Conservation (phyloP, 192 early-diverging fungal species). For the Backusella circina region DNA sequence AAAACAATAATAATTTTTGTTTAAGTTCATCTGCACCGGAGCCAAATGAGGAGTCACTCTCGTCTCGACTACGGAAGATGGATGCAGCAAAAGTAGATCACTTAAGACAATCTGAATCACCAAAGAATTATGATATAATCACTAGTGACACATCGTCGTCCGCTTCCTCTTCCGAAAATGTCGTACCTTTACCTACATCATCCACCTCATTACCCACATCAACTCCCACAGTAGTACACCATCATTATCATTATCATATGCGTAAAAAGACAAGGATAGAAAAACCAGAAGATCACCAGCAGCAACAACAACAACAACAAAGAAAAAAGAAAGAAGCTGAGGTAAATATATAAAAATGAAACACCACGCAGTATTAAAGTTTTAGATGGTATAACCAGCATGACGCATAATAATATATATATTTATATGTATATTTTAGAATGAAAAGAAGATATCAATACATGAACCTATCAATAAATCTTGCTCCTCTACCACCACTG, state of each 20-base stretch:
- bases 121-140: not conserved
- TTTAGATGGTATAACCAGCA: not conserved
- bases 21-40: not conserved
- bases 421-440: not conserved
- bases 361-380: not conserved
- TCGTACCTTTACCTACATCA: not conserved
- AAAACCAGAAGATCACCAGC: not conserved
- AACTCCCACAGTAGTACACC: slow-evolving; percentile 21
- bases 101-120: not conserved
- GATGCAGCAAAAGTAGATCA: not conserved
- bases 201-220: slow-evolving; percentile 1
- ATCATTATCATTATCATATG: slow-evolving; percentile 35
- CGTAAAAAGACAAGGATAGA: not conserved
- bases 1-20: not conserved
- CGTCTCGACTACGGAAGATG: not conserved
- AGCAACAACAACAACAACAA: not conserved
- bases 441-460: not conserved
- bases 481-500: not conserved
- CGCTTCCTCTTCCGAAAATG: not conserved
- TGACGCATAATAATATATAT: not conserved
- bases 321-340: not conserved
- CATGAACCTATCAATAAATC: not conserved
- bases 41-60: not conserved
- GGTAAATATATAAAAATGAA: not conserved
- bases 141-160: slow-evolving; percentile 4